These are phyloP conservation scores for Saksenaea oblongispora DNA, from an alignment of 371 early-diverging fungal genomes.

Conservation along the genomic window DNA sequence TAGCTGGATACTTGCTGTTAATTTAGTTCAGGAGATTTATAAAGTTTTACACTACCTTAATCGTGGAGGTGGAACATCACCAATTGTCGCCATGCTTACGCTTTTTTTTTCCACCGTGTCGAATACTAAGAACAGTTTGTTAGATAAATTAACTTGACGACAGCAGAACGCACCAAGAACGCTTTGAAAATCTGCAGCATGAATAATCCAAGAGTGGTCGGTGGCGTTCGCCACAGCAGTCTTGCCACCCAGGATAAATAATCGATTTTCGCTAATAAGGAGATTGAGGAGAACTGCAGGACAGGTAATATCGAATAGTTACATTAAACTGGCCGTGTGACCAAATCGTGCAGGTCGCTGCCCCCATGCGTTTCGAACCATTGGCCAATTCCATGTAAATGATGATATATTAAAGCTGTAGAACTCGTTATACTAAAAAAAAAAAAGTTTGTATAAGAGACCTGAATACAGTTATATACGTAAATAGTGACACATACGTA, in stretches of 20 bases:
- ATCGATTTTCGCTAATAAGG: constrained; percentile 8
- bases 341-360: constrained; percentile 17
- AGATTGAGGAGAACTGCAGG: neutral
- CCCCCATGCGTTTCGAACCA: constrained; percentile 15
- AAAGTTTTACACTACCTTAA: neutral
- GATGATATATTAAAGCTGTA: constrained; percentile 15
- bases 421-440: constrained; percentile 21
- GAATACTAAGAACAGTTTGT: constrained; percentile 12
- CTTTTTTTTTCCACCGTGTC: constrained; percentile 15
- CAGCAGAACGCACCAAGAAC: constrained; percentile 10
- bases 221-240: neutral
- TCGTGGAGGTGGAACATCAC: constrained; percentile 17
- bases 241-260: constrained; percentile 20
- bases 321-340: constrained; percentile 18
- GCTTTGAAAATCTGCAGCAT: constrained; percentile 17
- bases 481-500: constrained; percentile 7
- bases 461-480: neutral
- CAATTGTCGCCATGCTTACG: constrained; percentile 24
- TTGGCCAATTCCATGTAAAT: constrained; percentile 18
- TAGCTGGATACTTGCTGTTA: neutral
- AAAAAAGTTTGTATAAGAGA: neutral
- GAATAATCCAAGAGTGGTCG: constrained; percentile 4
- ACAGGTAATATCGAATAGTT: neutral
- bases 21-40: neutral
- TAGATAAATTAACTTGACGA: neutral